These are phyloP conservation scores for Ogataea salicorniae DNA, from an alignment of 805 yeast genomes.

Conservation along the genomic window DNA sequence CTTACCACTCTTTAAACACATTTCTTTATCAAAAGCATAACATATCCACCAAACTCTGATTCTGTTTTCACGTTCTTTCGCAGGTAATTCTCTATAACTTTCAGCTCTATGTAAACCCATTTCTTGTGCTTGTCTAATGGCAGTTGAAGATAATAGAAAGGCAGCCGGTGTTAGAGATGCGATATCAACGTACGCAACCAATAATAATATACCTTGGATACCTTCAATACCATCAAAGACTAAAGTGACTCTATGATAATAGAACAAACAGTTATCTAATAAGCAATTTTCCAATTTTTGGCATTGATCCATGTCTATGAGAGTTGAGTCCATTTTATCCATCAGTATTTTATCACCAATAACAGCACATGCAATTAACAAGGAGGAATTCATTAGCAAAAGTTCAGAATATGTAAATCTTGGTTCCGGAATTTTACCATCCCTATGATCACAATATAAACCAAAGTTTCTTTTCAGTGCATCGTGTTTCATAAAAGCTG, in stretches of 20 bases:
- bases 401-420: conserved; percentile 28
- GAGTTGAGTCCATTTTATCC: conserved; percentile 1
- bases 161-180: conserved; percentile 34
- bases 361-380: conserved; percentile 18
- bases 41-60: conserved; percentile 46
- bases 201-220: conserved; percentile 46
- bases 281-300: conserved; percentile 27
- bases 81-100: conserved; percentile 32
- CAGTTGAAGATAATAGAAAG: conserved; percentile 37
- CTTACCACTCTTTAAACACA: conserved; percentile 42
- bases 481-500: conserved; percentile 4
- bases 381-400: conserved; percentile 27
- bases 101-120: conserved; percentile 53
- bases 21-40: conserved; percentile 41
- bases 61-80: conserved; percentile 34
- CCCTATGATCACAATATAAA: conserved; percentile 22
- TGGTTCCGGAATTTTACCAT: conserved; percentile 20
- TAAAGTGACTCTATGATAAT: conserved; percentile 46
- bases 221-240: conserved; percentile 48
- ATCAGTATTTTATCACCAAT: conserved; percentile 4
- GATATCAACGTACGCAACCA: conserved; percentile 36
- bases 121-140: conserved; percentile 50
- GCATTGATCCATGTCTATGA: conserved; percentile 17
- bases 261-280: conserved; percentile 40
- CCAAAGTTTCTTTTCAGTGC: conserved; percentile 6